Base-by-base conservation (phyloP, 306 rosid species). In the Sphenostylis stenocarpa region DNA sequence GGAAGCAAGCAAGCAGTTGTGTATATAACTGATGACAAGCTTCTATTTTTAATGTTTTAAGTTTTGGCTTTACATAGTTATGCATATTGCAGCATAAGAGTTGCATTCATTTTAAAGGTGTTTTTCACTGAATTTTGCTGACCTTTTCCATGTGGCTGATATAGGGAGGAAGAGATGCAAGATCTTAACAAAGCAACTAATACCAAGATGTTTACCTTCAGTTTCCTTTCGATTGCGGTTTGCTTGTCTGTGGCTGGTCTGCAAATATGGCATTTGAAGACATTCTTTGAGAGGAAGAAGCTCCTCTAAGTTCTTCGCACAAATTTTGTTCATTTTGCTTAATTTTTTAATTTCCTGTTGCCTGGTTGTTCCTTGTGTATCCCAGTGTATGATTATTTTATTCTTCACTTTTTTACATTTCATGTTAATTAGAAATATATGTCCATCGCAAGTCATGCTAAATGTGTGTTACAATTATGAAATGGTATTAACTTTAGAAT, bases 101-200 rank as follows among this genome's bases (percentile, higher is more conserved):
- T 74, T 61, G 49, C 78, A 9, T 68, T 66, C 58, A 33, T 81
- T 81, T n/a, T 70, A 19, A 57, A n/a, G 55, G 28, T 41, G 68
- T 3, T 38, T 66, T 58, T 67, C 6, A 34, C 73, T 67, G 51
- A 70, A 53, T 71, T 72, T 36, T 80, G 43, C 36, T 33, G 21
- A 77, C 19, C 24, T n/a, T 74, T 67, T 53, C 51, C 29, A 6
- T 36, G 41, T 70, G 76, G 69, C 58, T 57, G 55, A 78, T 56
- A 62, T 41, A 95, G 99, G 83, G 99, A 92, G 86, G 99, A 90
- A 71, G 92, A 89, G 78, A 92, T 95, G 97, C 97, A 95, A 75
- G 86, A 88, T 12, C 91, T 92, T 69, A 95, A 95, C 75, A 79
- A 85, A 80, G 60, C 89, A 72, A 95, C 97, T 0, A 87, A 87